Percentiles rank a stretch among this genome's conserved stretches.
Conservation (phyloP, 2,329 filamentous ascomycete species). For the Cladosporium velox region DNA sequence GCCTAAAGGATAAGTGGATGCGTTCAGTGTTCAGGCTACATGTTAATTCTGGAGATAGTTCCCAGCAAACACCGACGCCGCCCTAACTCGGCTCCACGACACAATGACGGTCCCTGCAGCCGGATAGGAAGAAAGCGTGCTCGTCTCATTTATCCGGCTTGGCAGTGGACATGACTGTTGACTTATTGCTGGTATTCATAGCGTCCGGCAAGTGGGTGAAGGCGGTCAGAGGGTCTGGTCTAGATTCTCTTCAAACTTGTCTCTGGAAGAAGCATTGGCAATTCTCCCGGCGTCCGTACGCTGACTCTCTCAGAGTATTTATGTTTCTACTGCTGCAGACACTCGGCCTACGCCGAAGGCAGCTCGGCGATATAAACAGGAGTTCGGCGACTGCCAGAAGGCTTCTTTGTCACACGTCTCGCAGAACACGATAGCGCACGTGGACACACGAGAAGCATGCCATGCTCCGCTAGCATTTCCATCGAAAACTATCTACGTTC, state of each 20-base stretch:
- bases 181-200: background rate
- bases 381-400: background rate
- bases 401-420: background rate
- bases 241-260: background rate
- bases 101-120: background rate
- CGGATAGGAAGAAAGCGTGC: background rate
- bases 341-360: background rate
- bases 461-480: background rate
- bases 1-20: background rate
- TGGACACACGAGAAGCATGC: background rate
- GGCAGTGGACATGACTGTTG: background rate
- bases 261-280: background rate
- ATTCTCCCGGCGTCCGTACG: background rate
- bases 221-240: background rate
- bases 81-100: conserved; percentile 11
- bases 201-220: conserved; percentile 7
- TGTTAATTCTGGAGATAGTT: conserved; percentile 7
- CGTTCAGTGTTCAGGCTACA: conserved; percentile 3
- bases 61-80: conserved; percentile 4
- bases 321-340: background rate
- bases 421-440: background rate
- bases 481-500: background rate
- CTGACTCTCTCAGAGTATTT: background rate
- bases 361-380: background rate
- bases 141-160: conserved; percentile 3